Percentiles rank a stretch among this genome's conserved stretches.
Conservation (phyloP, 164 flowering plant genomes). For the Vitis labrusca region DNA sequence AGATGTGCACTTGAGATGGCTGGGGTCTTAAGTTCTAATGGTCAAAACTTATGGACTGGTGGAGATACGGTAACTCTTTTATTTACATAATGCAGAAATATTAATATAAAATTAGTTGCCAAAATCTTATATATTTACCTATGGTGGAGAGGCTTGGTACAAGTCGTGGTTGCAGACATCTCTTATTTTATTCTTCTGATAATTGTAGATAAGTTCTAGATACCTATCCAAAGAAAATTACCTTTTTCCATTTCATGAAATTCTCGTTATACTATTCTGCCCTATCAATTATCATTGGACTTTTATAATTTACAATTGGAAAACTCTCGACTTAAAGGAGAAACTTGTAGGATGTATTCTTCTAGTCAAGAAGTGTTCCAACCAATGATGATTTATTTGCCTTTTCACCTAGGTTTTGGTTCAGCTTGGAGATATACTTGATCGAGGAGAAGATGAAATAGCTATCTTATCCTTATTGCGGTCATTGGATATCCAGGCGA, state of each 20-base stretch:
- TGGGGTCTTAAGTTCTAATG: slow-evolving; percentile 83
- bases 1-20: slow-evolving; percentile 83
- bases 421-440: slow-evolving; percentile 93
- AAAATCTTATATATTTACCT: too few relatives aligned
- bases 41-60: slow-evolving; percentile 75
- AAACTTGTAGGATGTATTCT: neutral
- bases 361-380: neutral
- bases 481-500: slow-evolving; percentile 75
- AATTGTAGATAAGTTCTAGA: neutral
- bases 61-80: slow-evolving; percentile 64
- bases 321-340: neutral
- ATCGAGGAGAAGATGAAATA: slow-evolving; percentile 88
- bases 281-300: neutral
- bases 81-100: neutral
- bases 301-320: too few relatives aligned
- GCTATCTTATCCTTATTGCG: slow-evolving; percentile 81
- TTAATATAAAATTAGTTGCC: neutral
- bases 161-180: neutral
- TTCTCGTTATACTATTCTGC: neutral
- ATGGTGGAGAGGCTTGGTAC: neutral
- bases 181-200: neutral
- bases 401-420: slow-evolving; percentile 57
- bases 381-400: neutral
- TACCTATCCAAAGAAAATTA: neutral
- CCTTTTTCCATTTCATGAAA: neutral